phyloP scores from a whole-genome alignment of 371 early-diverging fungal species.

The Lichtheimia corymbifera region DNA sequence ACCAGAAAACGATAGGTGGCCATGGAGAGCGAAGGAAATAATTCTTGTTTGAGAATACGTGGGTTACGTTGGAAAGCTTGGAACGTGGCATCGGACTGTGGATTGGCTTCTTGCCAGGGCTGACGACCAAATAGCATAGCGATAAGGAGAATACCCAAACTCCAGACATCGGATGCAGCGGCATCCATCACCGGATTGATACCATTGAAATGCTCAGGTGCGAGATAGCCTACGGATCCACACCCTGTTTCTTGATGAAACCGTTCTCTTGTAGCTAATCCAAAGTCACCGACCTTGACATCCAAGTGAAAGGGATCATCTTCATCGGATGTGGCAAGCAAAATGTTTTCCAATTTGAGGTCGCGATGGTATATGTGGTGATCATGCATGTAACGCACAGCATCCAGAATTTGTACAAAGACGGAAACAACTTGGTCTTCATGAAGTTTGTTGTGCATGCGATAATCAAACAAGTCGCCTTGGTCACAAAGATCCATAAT shows the following conservation, averaged over 20 bases:
- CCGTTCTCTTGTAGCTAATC: constrained; percentile 75
- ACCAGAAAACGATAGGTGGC: constrained; percentile 35
- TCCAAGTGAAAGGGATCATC: constrained; percentile 40
- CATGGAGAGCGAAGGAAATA: constrained; percentile 46
- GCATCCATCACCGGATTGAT: constrained; percentile 34
- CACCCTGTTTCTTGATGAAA: constrained; percentile 77
- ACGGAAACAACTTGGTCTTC: constrained; percentile 42
- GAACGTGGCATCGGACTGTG: constrained; percentile 51
- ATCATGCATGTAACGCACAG: constrained; percentile 56
- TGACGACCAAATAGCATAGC: constrained; percentile 77
- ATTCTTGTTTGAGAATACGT: constrained; percentile 45
- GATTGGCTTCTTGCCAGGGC: constrained; percentile 75
- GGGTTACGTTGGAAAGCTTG: constrained; percentile 56
- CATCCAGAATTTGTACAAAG: constrained; percentile 58
- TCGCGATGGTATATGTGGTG: constrained; percentile 74
- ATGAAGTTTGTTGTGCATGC: constrained; percentile 36
- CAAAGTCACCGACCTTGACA: constrained; percentile 85
- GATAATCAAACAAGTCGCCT: constrained; percentile 67
- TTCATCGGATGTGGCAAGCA: constrained; percentile 42
- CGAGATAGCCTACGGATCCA: constrained; percentile 73
- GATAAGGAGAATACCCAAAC: constrained; percentile 73
- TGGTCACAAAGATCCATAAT: constrained; percentile 67
- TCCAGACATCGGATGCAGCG: constrained; percentile 78
- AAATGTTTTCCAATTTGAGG: constrained; percentile 78
- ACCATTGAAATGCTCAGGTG: constrained; percentile 63